Evolutionary conservation across 2,329 filamentous ascomycete genomes (phyloP).

Genomic region (Cryphonectria parasitica): DNA sequence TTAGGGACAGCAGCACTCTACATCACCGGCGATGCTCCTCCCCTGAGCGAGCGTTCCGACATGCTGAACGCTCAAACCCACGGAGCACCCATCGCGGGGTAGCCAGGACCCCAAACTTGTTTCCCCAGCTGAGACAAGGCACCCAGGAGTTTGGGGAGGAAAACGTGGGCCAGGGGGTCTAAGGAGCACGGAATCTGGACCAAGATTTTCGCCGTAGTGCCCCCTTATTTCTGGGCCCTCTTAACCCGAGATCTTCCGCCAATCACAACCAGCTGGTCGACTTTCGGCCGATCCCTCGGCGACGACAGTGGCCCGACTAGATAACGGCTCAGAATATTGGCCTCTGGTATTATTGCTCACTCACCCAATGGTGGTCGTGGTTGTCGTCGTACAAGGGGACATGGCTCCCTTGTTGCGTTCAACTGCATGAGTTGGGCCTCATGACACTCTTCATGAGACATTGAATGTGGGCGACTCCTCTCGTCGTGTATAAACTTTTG

Average conservation of each 20-base stretch:
- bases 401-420: not conserved
- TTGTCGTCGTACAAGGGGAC: not conserved
- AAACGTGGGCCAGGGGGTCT: constrained; percentile 27
- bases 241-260: constrained; percentile 29
- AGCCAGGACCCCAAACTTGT: constrained; percentile 14
- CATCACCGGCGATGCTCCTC: not conserved
- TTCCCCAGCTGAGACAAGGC: constrained; percentile 19
- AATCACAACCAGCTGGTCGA: constrained; percentile 20
- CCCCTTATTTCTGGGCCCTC: constrained; percentile 30
- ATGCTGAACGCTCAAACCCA: not conserved
- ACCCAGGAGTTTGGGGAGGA: constrained; percentile 20
- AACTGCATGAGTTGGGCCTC: not conserved
- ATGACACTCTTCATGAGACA: not conserved
- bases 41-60: not conserved
- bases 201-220: constrained; percentile 24
- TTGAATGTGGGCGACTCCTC: not conserved
- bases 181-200: constrained; percentile 22
- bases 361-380: not conserved
- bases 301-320: constrained; percentile 5
- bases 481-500: not conserved
- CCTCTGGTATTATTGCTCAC: not conserved
- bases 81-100: constrained; percentile 9
- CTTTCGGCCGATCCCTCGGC: constrained; percentile 20
- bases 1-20: not conserved
- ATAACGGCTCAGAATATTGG: not conserved